Conservation (phyloP, 2,329 filamentous ascomycete genomes). For the Arthroderma sp. region DNA sequence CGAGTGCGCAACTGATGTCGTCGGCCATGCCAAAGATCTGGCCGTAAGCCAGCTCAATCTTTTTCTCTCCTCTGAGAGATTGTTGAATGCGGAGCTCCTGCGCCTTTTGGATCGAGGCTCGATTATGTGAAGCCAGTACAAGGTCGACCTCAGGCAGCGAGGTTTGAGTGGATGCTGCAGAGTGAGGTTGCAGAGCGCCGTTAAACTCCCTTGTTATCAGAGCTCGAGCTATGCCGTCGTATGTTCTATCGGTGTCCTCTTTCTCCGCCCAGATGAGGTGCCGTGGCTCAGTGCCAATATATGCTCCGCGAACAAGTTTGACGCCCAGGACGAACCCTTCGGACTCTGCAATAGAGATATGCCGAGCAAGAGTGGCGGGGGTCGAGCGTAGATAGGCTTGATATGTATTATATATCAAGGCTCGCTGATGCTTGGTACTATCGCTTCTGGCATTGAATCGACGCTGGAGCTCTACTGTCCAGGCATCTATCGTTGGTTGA, state of each 20-base stretch:
- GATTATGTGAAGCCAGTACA: conserved; percentile 73
- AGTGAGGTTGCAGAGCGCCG: conserved; percentile 30
- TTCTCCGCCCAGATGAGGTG: conserved; percentile 58
- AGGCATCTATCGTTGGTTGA: conserved; percentile 67
- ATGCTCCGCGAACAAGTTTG: conserved; percentile 63
- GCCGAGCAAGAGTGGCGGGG: conserved; percentile 43
- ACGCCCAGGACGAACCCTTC: conserved; percentile 56
- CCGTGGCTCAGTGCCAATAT: conserved; percentile 55
- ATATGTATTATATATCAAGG: conserved; percentile 66
- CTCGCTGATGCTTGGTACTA: conserved; percentile 23
- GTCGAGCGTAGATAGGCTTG: conserved; percentile 59
- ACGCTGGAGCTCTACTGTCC: conserved; percentile 61
- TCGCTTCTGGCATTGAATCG: conserved; percentile 52
- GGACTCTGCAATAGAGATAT: conserved; percentile 45
- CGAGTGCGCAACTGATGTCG: conserved; percentile 40
- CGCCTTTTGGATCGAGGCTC: conserved; percentile 48
- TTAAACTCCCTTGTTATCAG: conserved; percentile 52
- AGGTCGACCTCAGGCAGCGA: conserved; percentile 46
- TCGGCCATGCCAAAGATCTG: conserved; percentile 49
- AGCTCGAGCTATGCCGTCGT: conserved; percentile 55
- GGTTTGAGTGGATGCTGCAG: conserved; percentile 9
- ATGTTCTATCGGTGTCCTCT: conserved; percentile 54
- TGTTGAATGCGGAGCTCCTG: conserved; percentile 36
- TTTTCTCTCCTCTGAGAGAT: conserved; percentile 21
- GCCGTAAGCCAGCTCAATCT: conserved; percentile 39